These are phyloP conservation scores for Penicillium sp. DNA, from an alignment of 2,329 filamentous ascomycete genomes.

Conservation along the genomic window DNA sequence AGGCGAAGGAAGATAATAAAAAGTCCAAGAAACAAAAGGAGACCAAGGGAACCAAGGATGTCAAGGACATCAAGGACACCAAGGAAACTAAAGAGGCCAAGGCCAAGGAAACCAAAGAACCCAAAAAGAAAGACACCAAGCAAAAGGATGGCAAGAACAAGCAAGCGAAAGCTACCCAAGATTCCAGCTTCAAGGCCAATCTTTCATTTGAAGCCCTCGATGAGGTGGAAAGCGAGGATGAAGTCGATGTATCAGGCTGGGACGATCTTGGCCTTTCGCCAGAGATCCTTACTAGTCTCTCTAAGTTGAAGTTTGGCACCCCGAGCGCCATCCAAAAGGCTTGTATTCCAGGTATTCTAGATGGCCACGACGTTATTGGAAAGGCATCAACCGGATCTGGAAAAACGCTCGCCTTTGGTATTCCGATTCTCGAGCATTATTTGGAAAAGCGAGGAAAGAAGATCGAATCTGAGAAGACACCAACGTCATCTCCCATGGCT, in stretches of 20 bases:
- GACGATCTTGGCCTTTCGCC: conserved; percentile 70
- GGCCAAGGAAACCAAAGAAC: conserved; percentile 25
- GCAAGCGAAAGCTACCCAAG: conserved; percentile 35
- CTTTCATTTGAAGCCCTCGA: conserved; percentile 41
- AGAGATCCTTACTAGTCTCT: conserved; percentile 69
- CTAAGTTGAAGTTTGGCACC: conserved; percentile 74
- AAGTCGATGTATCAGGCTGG: conserved; percentile 77
- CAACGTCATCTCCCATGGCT: conserved; percentile 60
- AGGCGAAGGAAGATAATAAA: conserved; percentile 22
- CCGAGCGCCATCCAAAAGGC: conserved; percentile 80
- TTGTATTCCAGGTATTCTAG: conserved; percentile 77
- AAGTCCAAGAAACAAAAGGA: conserved; percentile 22
- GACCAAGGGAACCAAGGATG: conserved; percentile 15
- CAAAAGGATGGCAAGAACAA: conserved; percentile 19
- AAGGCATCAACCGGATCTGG: conserved; percentile 96
- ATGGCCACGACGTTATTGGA: conserved; percentile 87
- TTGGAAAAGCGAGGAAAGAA: conserved; percentile 51
- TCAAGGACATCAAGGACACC: conserved; percentile 18
- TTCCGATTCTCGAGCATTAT: conserved; percentile 87
- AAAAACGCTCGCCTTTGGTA: conserved; percentile 92
- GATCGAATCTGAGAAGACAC: conserved; percentile 43
- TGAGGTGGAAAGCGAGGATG: conserved; percentile 53
- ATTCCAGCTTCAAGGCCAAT: conserved; percentile 30
- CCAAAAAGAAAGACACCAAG: conserved; percentile 25
- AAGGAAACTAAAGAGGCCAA: conserved; percentile 12